A percentile compares a stretch with the other conserved stretches of the same genome.
Conservation (phyloP, 1,284 basidiomycete genomes). For the Cronartium quercuum region DNA sequence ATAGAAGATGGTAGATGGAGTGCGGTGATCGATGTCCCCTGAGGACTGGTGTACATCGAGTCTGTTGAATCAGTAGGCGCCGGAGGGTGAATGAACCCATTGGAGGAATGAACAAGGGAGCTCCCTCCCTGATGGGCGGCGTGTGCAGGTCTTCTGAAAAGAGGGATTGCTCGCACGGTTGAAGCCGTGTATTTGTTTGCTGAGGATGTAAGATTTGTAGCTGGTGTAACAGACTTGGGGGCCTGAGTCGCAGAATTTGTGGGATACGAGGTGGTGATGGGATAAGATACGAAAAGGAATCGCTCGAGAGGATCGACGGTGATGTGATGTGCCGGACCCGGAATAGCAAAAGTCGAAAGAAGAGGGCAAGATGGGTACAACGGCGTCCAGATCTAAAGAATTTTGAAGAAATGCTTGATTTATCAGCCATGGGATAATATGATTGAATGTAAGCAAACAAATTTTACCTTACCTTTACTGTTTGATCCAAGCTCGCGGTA, state of each 20-base stretch:
- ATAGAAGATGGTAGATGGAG: conserved; percentile 23
- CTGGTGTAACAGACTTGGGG: not conserved
- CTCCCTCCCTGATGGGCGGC: conserved; percentile 10
- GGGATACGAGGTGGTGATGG: conserved; percentile 14
- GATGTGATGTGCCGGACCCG: conserved; percentile 62
- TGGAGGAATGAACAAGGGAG: conserved; percentile 17
- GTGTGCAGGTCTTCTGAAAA: conserved; percentile 25
- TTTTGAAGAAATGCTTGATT: conserved; percentile 23
- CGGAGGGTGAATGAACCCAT: conserved; percentile 8
- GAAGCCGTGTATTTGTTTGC: not conserved
- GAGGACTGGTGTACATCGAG: conserved; percentile 3
- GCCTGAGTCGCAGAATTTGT: not conserved
- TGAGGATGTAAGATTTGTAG: not conserved
- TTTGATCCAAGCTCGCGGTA: conserved; percentile 77
- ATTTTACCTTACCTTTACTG: conserved; percentile 66
- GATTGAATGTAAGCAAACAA: not conserved
- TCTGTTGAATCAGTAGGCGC: not conserved
- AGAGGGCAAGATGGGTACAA: conserved; percentile 39
- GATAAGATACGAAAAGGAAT: conserved; percentile 68
- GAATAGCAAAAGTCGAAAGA: conserved; percentile 49
- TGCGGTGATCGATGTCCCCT: conserved; percentile 19
- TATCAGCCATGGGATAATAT: conserved; percentile 37
- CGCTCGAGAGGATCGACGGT: conserved; percentile 78
- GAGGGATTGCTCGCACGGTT: conserved; percentile 12
- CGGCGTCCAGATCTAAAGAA: conserved; percentile 42